These are phyloP conservation scores for Sisymbrium irio DNA, from an alignment of 345 rosid species.

Conservation along the genomic window DNA sequence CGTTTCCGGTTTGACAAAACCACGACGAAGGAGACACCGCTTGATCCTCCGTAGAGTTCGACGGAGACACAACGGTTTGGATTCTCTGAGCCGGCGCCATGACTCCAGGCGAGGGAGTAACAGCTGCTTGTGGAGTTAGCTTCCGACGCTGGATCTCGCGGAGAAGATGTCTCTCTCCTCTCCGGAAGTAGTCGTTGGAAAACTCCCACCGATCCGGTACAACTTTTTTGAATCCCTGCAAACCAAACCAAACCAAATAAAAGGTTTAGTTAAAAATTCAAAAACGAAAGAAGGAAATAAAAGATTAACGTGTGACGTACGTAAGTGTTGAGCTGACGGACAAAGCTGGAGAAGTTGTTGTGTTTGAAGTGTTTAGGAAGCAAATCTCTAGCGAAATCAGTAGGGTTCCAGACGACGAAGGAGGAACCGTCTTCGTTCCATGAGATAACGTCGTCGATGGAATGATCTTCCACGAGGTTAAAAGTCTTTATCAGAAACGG, in stretches of 20 bases:
- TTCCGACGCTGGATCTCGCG: slow-evolving; percentile 87
- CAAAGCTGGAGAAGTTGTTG: slow-evolving; percentile 90
- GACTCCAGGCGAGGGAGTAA: slow-evolving; percentile 13
- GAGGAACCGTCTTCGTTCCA: slow-evolving; percentile 91
- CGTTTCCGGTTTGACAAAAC: slow-evolving; percentile 20
- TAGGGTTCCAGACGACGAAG: slow-evolving; percentile 87
- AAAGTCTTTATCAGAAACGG: slow-evolving; percentile 82
- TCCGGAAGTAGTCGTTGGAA: slow-evolving; percentile 68
- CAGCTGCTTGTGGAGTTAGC: slow-evolving; percentile 25
- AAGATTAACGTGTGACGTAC: slow-evolving; percentile 35
- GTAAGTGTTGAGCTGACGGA: slow-evolving; percentile 92
- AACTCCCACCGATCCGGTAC: slow-evolving; percentile 98
- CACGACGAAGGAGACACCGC: slow-evolving; percentile 55
- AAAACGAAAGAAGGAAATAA: background rate
- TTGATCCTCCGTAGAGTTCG: slow-evolving; percentile 62
- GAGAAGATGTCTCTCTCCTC: slow-evolving; percentile 68
- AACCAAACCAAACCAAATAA: background rate
- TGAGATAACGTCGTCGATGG: slow-evolving; percentile 71
- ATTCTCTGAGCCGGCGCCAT: slow-evolving; percentile 32
- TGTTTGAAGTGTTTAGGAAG: slow-evolving; percentile 87
- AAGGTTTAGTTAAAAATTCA: background rate
- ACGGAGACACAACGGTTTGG: slow-evolving; percentile 47
- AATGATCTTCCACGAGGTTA: slow-evolving; percentile 69
- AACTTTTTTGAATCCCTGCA: slow-evolving; percentile 76
- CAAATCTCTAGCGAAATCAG: slow-evolving; percentile 77